Percentiles rank a stretch among this genome's conserved stretches.
These are phyloP conservation scores for Panus rudis DNA, from an alignment of 768 basidiomycete genomes.

Conservation along the genomic window DNA sequence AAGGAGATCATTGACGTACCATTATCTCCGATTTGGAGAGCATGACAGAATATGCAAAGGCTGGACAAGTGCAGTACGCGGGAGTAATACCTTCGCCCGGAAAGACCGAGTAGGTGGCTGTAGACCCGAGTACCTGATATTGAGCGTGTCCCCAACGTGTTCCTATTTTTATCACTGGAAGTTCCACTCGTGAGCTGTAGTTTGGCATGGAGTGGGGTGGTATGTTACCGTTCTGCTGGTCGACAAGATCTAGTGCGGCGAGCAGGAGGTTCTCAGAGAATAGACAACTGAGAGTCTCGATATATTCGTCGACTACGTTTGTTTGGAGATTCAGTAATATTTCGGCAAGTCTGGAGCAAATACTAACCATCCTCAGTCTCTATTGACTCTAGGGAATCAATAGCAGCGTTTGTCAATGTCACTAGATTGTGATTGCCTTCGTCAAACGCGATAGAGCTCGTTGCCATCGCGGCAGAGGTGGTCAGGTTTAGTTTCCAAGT, in stretches of 20 bases:
- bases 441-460: no score
- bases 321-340: not conserved
- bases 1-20: conserved; percentile 32
- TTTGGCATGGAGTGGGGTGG: not conserved
- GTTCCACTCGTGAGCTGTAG: not conserved
- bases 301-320: conserved; percentile 37
- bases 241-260: conserved; percentile 73
- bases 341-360: not conserved
- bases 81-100: conserved; percentile 26
- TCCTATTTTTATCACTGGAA: conserved; percentile 52
- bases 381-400: no score
- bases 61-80: conserved; percentile 66
- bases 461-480: no score
- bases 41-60: conserved; percentile 61
- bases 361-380: not conserved
- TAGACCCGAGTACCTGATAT: conserved; percentile 66
- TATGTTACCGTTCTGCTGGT: conserved; percentile 54
- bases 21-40: conserved; percentile 53
- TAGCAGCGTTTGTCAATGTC: no score
- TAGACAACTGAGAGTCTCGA: conserved; percentile 49
- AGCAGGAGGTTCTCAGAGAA: conserved; percentile 59
- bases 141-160: conserved; percentile 51
- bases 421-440: no score
- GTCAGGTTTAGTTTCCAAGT: no score
- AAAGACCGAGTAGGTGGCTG: conserved; percentile 52